Percentiles rank a stretch among this genome's conserved stretches.
Evolutionary conservation across 805 yeast genomes (phyloP).

Genomic region (Spathaspora arborariae): DNA sequence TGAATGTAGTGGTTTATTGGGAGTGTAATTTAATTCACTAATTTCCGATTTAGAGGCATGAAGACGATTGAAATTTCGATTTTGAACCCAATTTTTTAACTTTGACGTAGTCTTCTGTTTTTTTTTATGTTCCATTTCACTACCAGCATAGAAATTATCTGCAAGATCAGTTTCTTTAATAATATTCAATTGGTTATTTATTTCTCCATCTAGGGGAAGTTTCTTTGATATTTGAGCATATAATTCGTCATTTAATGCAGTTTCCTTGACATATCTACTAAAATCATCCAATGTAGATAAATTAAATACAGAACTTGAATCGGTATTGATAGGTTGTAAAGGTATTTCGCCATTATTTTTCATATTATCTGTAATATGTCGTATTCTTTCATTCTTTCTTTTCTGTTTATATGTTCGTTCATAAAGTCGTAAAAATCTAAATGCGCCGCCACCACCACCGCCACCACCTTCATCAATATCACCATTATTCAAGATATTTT

Average conservation of each 20-base stretch:
- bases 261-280: slow-evolving; percentile 27
- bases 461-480: slow-evolving; percentile 5
- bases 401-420: slow-evolving; percentile 13
- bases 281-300: slow-evolving; percentile 34
- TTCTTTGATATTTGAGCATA: slow-evolving; percentile 14
- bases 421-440: slow-evolving; percentile 24
- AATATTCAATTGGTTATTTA: slow-evolving; percentile 20
- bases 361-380: slow-evolving; percentile 7
- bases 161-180: slow-evolving; percentile 23
- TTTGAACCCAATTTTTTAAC: slow-evolving; percentile 2
- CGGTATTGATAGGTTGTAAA: slow-evolving; percentile 10
- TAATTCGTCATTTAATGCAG: slow-evolving; percentile 32
- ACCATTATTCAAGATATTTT: neutral
- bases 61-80: neutral
- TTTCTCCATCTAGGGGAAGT: slow-evolving; percentile 7
- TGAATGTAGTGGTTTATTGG: slow-evolving; percentile 1
- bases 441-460: slow-evolving; percentile 22
- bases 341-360: slow-evolving; percentile 13
- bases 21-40: slow-evolving; percentile 8
- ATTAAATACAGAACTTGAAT: slow-evolving; percentile 22
- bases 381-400: slow-evolving; percentile 2
- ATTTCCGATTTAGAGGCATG: slow-evolving; percentile 4
- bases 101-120: slow-evolving; percentile 4
- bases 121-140: slow-evolving; percentile 10
- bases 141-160: slow-evolving; percentile 22